Conservation (phyloP, 2,329 filamentous ascomycete genomes). For the Blastomyces gilchristii region DNA sequence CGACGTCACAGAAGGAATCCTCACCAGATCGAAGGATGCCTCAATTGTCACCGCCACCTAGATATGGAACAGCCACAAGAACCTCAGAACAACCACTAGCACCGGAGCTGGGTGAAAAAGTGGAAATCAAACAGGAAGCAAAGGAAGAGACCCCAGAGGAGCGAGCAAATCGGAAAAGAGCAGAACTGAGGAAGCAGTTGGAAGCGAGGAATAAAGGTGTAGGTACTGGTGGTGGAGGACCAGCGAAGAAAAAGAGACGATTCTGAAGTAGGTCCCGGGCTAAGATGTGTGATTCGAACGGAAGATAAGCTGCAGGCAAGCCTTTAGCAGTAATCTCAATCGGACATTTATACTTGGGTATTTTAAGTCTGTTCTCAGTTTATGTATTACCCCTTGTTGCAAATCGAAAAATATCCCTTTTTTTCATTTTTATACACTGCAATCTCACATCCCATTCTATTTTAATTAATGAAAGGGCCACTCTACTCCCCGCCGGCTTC, state of each 20-base stretch:
- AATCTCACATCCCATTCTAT: too few species aligned
- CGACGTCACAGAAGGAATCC: background rate
- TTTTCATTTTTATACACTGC: too few species aligned
- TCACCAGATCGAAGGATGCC: background rate
- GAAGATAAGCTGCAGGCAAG: background rate
- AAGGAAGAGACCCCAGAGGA: conserved; percentile 40
- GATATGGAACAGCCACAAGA: background rate
- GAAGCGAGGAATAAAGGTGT: conserved; percentile 41
- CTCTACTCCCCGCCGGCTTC: too few species aligned
- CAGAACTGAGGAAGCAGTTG: conserved; percentile 46
- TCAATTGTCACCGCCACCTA: background rate
- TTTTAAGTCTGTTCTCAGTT: background rate
- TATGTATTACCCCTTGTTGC: background rate
- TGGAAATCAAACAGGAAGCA: conserved; percentile 11
- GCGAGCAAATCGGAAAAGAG: conserved; percentile 45
- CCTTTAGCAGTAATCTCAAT: background rate
- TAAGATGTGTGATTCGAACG: background rate
- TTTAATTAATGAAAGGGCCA: too few species aligned
- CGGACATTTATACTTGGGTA: background rate
- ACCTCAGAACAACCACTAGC: background rate
- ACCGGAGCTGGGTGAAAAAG: conserved; percentile 14
- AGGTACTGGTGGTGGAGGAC: conserved; percentile 13
- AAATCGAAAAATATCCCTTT: background rate
- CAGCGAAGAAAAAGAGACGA: conserved; percentile 47
- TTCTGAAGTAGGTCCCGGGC: conserved; percentile 31